These are phyloP conservation scores for Marchantia polymorpha DNA, from an alignment of 225 moss, liverwort and hornwort species.

Conservation along the genomic window DNA sequence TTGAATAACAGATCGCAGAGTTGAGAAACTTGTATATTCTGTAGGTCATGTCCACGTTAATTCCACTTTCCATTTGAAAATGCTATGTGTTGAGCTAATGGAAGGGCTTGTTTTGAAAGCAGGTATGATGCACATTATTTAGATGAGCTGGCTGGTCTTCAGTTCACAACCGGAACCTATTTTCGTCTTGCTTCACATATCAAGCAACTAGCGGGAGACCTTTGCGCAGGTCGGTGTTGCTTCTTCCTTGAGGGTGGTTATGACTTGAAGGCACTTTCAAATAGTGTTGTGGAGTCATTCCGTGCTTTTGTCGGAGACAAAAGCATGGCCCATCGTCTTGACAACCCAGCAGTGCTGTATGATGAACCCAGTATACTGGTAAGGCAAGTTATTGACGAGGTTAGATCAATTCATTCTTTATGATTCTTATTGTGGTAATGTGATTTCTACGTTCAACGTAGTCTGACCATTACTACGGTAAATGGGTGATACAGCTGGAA, in stretches of 20 bases:
- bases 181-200: conserved; percentile 79
- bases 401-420: conserved; percentile 77
- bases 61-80: not conserved
- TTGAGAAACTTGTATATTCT: not conserved
- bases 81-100: not conserved
- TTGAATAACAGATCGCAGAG: too few relatives aligned
- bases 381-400: conserved; percentile 73
- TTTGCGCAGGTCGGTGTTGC: conserved; percentile 80
- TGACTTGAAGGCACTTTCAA: conserved; percentile 73
- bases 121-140: conserved; percentile 87
- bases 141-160: conserved; percentile 78
- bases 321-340: conserved; percentile 65
- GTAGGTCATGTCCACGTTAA: not conserved
- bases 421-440: conserved; percentile 20
- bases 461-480: not conserved
- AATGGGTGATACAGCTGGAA: not conserved
- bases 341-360: conserved; percentile 82
- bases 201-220: conserved; percentile 69
- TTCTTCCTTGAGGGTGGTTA: conserved; percentile 98
- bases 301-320: conserved; percentile 88
- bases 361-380: conserved; percentile 85
- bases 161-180: conserved; percentile 92
- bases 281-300: conserved; percentile 92
- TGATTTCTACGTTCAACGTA: not conserved
- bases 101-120: not conserved